Evolutionary conservation across 2,329 filamentous ascomycete species (phyloP), one percentile per base, ranked within the genome.

Genomic region (Arthroderma uncinatum): DNA sequence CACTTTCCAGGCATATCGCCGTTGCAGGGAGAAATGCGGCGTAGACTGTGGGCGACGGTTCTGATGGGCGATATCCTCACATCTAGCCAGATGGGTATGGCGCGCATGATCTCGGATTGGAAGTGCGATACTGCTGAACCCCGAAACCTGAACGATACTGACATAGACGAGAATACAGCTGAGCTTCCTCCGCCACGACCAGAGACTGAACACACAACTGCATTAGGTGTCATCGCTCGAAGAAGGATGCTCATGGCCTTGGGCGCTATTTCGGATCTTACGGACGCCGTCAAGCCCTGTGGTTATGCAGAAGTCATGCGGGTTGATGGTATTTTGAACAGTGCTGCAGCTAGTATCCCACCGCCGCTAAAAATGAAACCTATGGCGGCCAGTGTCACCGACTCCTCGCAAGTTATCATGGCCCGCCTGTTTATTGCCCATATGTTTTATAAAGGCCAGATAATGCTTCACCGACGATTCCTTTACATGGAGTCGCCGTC

Each of bases 71-170:
- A 86, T 63, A 69, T 80, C 2, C 69, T 86, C 14, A 75, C 81
- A 0, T 78, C 81, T 0, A 85, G 85, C 63, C 82, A 86, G 63
- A 75, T 85, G 59, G 84, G 84, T 1, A 70, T 86, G 12, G 84
- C 84, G 5, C 78, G 78, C 60, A 81, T 83, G 72, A 75, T 84
- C 44, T 74, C 80, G 57, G 74, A 77, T 25, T 79, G 83, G 61
- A 80, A 84, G 55, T 79, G 76, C 44, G 84, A 86, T 64, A 82
- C 81, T 0, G 66, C 70, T 7, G 65, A 77, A n/a, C 82, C 83
- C 4, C 72, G 75, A 9, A 85, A 86, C 65, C 64, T 86, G 14
- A 68, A 76, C 23, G 83, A 87, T 65, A 74, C 78, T 1, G 82
- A 86, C 62, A 82, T 85, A 60, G 71, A 75, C 59, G 74, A 80